Percentiles rank a stretch among this genome's conserved stretches.
Conservation (phyloP, 1,284 basidiomycete genomes). For the Ganoderma sp. region DNA sequence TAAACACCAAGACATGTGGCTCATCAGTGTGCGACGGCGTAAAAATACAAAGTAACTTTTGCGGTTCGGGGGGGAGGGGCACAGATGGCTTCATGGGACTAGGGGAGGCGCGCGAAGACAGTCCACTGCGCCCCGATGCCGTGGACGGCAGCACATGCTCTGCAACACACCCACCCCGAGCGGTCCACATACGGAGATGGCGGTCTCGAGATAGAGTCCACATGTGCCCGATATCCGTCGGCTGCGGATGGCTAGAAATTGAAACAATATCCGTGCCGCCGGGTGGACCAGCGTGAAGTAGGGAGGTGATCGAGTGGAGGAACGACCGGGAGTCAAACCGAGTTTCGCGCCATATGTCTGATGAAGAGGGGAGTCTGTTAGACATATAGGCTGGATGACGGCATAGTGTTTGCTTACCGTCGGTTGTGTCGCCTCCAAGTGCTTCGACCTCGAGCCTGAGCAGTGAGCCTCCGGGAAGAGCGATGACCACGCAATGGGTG, state of each 20-base stretch:
- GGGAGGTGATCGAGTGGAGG: slow-evolving; percentile 45
- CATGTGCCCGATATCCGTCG: slow-evolving; percentile 71
- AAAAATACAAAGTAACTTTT: slow-evolving; percentile 66
- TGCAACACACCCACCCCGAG: slow-evolving; percentile 70
- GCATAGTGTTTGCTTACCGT: slow-evolving; percentile 52
- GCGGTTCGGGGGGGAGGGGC: slow-evolving; percentile 61
- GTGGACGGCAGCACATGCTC: slow-evolving; percentile 54
- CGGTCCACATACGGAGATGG: slow-evolving; percentile 83
- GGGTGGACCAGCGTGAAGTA: slow-evolving; percentile 46
- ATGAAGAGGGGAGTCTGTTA: slow-evolving; percentile 2
- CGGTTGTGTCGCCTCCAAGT: slow-evolving; percentile 54
- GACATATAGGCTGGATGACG: slow-evolving; percentile 22
- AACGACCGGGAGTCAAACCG: slow-evolving; percentile 66
- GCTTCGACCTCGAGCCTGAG: slow-evolving; percentile 72
- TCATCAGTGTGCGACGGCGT: slow-evolving; percentile 47
- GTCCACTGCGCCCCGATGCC: slow-evolving; percentile 42
- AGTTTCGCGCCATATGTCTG: slow-evolving; percentile 74
- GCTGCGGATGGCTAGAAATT: slow-evolving; percentile 69
- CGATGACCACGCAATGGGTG: slow-evolving; percentile 70
- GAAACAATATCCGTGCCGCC: slow-evolving; percentile 66
- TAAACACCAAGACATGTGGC: slow-evolving; percentile 66
- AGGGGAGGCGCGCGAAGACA: slow-evolving; percentile 43
- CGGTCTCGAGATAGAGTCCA: slow-evolving; percentile 92
- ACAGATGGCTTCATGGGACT: slow-evolving; percentile 47
- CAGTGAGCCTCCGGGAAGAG: slow-evolving; percentile 71